Percentiles rank a stretch among this genome's conserved stretches.
Evolutionary conservation across 352 stramenopile genomes (phyloP).

Genomic region (Blastocystis sp.): DNA sequence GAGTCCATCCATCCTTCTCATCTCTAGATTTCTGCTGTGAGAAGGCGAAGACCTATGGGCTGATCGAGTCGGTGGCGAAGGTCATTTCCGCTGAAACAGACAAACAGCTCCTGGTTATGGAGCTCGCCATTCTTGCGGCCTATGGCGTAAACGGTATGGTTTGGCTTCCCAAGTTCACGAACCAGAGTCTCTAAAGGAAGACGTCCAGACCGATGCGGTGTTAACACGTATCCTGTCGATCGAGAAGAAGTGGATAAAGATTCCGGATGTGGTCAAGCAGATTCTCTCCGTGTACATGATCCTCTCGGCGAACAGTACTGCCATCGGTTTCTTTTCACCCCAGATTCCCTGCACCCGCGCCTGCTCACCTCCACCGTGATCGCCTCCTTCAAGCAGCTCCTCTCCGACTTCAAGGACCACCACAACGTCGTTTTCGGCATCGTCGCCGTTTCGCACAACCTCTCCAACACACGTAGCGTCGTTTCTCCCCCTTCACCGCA

Average conservation of each 20-base stretch:
- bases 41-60: not conserved
- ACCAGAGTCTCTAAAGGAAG: not conserved
- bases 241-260: not conserved
- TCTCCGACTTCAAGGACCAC: not conserved
- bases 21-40: slow-evolving; percentile 14
- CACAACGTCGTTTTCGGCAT: not conserved
- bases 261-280: not conserved
- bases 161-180: not conserved
- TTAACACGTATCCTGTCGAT: not conserved
- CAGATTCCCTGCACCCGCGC: not conserved
- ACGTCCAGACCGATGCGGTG: not conserved
- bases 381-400: not conserved
- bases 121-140: not conserved
- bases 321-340: not conserved
- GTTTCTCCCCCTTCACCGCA: not conserved
- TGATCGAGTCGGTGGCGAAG: not conserved
- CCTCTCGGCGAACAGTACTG: not conserved
- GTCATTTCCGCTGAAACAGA: not conserved
- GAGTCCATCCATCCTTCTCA: not conserved
- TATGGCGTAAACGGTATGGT: not conserved
- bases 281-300: slow-evolving; percentile 14
- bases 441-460: not conserved
- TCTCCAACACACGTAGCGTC: not conserved
- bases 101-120: not conserved
- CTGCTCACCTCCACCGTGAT: not conserved